Percentiles rank a stretch among this genome's conserved stretches.
Conservation (phyloP, 2,329 filamentous ascomycete species). For the Orbilia brochopaga region DNA sequence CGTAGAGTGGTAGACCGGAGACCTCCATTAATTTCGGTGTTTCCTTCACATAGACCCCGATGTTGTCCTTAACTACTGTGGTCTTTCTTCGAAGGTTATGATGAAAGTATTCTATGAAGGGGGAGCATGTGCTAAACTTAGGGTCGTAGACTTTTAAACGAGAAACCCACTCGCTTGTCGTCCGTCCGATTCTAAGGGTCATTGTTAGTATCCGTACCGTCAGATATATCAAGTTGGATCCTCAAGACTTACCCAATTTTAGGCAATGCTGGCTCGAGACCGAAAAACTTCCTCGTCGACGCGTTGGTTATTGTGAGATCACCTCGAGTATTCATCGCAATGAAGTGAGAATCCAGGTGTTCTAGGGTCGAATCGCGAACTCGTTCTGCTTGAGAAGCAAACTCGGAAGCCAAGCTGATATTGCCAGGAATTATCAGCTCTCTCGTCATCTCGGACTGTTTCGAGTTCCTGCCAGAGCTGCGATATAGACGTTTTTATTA, state of each 20-base stretch:
- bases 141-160: constrained; percentile 39
- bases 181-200: constrained; percentile 36
- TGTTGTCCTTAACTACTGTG: constrained; percentile 41
- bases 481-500: background rate
- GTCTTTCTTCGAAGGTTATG: constrained; percentile 43
- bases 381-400: constrained; percentile 44
- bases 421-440: constrained; percentile 45
- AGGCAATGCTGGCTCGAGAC: constrained; percentile 36
- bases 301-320: constrained; percentile 47
- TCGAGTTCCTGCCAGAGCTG: constrained; percentile 12
- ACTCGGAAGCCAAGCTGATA: constrained; percentile 41
- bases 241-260: constrained; percentile 35
- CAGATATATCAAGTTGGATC: constrained; percentile 3
- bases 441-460: constrained; percentile 20
- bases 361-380: constrained; percentile 45
- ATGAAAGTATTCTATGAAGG: constrained; percentile 47
- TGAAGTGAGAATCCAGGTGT: constrained; percentile 49
- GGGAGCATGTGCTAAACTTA: constrained; percentile 36
- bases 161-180: constrained; percentile 44
- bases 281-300: constrained; percentile 43
- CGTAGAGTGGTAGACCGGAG: constrained; percentile 43
- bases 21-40: constrained; percentile 39
- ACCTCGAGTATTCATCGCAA: constrained; percentile 49
- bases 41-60: constrained; percentile 49
- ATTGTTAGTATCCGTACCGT: background rate